phyloP scores from a whole-genome alignment of 108 stramenopile species.

The Cyclotella atomus region DNA sequence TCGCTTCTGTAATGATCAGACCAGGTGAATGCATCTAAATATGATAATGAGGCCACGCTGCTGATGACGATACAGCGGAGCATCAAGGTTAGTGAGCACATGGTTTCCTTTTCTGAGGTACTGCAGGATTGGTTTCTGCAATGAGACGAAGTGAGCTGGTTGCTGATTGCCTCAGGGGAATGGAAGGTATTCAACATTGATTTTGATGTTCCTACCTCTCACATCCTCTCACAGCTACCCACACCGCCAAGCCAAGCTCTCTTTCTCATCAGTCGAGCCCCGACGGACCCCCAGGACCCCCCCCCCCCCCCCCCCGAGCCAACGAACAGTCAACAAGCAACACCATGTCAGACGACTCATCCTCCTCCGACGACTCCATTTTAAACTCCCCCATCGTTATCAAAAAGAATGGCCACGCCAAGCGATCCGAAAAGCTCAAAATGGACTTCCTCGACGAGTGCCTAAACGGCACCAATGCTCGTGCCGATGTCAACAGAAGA shows the following conservation, averaged over 20 bases:
- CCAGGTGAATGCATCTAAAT: neutral
- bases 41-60: neutral
- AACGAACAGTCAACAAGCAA: too few relatives aligned
- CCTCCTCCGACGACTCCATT: constrained; percentile 26
- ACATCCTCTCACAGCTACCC: too few relatives aligned
- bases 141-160: too few relatives aligned
- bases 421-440: constrained; percentile 39
- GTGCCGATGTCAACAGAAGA: constrained; percentile 35
- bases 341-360: neutral
- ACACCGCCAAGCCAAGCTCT: too few relatives aligned
- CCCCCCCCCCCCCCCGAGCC: too few relatives aligned
- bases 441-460: constrained; percentile 40
- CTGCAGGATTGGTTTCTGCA: neutral
- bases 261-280: too few relatives aligned
- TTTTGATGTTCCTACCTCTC: too few relatives aligned
- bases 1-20: neutral
- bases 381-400: constrained; percentile 25
- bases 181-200: too few relatives aligned
- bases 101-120: neutral
- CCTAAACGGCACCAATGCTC: constrained; percentile 33
- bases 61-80: neutral
- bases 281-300: too few relatives aligned
- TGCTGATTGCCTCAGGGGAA: too few relatives aligned
- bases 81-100: neutral
- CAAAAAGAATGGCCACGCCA: constrained; percentile 25